Conservation (phyloP, 1,284 basidiomycete genomes). For the Trichosporon faecale region DNA sequence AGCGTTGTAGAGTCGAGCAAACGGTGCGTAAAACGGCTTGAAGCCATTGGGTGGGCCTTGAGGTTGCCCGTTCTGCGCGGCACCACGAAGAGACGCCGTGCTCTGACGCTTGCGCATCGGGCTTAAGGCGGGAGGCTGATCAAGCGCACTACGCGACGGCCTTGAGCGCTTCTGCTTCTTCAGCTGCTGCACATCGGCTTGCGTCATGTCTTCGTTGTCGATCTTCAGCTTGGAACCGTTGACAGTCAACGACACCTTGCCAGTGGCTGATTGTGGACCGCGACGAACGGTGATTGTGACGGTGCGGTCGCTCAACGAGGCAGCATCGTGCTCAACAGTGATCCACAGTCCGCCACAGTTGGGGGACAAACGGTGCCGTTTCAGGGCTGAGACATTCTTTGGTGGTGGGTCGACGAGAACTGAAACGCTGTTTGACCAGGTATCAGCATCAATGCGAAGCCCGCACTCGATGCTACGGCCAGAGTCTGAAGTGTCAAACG, state of each 20-base stretch:
- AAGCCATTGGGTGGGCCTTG: not conserved
- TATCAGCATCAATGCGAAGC: conserved; percentile 87
- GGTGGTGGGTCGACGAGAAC: conserved; percentile 94
- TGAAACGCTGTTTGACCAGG: conserved; percentile 82
- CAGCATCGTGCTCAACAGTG: conserved; percentile 81
- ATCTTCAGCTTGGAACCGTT: conserved; percentile 84
- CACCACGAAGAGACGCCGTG: conserved; percentile 28
- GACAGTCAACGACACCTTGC: conserved; percentile 71
- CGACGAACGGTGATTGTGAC: conserved; percentile 66
- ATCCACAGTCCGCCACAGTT: conserved; percentile 96
- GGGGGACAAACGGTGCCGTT: conserved; percentile 78
- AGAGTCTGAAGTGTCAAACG: conserved; percentile 5
- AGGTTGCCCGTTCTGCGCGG: conserved; percentile 16
- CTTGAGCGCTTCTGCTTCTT: conserved; percentile 81
- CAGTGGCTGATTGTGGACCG: conserved; percentile 55
- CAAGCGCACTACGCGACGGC: conserved; percentile 80
- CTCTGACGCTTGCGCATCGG: conserved; percentile 59
- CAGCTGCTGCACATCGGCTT: conserved; percentile 80
- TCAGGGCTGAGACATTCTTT: conserved; percentile 73
- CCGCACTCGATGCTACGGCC: conserved; percentile 73
- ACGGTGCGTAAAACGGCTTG: conserved; percentile 52
- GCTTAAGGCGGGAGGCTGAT: conserved; percentile 78
- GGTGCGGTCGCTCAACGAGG: conserved; percentile 70
- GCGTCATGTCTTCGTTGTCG: conserved; percentile 86
- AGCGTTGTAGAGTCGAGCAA: conserved; percentile 67